Evolutionary conservation across 441 rosid species (phyloP), one percentile per base, ranked within the genome.

Genomic region (Gossypium gossypioides): DNA sequence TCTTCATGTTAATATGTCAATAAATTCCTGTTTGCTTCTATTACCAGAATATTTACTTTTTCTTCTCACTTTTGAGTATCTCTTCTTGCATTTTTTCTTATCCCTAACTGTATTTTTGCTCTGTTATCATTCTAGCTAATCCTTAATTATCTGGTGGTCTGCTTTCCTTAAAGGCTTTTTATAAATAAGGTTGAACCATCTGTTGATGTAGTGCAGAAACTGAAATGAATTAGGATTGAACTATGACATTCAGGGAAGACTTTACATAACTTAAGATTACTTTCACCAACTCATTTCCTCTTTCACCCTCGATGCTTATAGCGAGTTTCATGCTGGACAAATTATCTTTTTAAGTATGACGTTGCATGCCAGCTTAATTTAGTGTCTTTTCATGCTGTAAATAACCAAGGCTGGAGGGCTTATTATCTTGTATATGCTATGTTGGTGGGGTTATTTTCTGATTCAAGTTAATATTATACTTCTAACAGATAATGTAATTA

Each of bases 1-100:
- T 61, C 46, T 46, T 65, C 62, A 21, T 72, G 78, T 80, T 76
- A 54, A 76, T 76, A 44, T 82, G 77, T 66, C 78, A 81, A 85
- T 75, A 80, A 81, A 79, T 64, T 65, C 67, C 40, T 18, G 72
- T 29, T 80, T 81, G 60, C 74, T 59, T 25, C 51, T 37, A 4
- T 76, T 25, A 34, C 46, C 44, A 50, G 72, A 51, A 51, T n/a
- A 18, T 37, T 50, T 51, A 37, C 22, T 40, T n/a, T 2, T 15
- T n/a, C 21, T 50, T 48, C 67, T 16, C 7, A 3, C 18, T 21
- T 18, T 16, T 0, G 24, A 34, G 25, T 8, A 21, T 16, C 37
- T 62, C 25, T 8, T 62, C 48, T 62, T 62, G 67, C 63, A 13
- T 7, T 13, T 58, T 25, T 27, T 58, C 63, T 55, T 6, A 9